A percentile compares a stretch with the other conserved stretches of the same genome.
Conservation (phyloP, 2,329 filamentous ascomycete species). For the Sclerotinia trifoliorum region DNA sequence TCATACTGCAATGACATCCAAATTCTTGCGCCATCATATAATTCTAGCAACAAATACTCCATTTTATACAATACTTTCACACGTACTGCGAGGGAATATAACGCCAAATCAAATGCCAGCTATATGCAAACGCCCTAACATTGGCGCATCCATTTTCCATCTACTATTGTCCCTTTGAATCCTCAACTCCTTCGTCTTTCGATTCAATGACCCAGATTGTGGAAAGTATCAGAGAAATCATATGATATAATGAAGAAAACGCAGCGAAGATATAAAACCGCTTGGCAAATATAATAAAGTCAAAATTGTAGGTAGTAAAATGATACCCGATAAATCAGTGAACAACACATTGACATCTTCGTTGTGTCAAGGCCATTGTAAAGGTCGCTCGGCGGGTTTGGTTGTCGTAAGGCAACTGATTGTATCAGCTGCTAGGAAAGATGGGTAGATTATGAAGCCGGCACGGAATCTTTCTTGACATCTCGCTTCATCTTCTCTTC, state of each 20-base stretch:
- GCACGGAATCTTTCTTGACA: neutral
- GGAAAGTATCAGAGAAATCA: neutral
- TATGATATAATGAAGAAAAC: constrained; percentile 10
- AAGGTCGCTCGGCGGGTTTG: neutral
- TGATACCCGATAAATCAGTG: neutral
- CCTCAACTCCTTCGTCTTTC: constrained; percentile 4
- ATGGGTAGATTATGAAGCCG: neutral
- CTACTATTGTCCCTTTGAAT: constrained; percentile 3
- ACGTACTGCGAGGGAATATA: constrained; percentile 14
- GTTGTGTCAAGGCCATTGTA: neutral
- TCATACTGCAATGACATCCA: neutral
- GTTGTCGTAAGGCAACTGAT: neutral
- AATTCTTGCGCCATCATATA: constrained; percentile 3
- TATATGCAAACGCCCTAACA: constrained; percentile 13
- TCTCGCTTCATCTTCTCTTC: constrained; percentile 18
- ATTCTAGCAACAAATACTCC: neutral
- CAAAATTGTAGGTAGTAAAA: neutral
- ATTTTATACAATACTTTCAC: constrained; percentile 12
- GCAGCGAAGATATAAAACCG: neutral
- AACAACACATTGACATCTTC: neutral
- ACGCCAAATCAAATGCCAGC: constrained; percentile 18
- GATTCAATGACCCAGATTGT: neutral
- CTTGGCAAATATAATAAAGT: neutral
- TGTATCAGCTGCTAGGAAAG: neutral
- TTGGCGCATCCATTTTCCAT: constrained; percentile 4